phyloP scores from a whole-genome alignment of 2,329 filamentous ascomycete genomes.

The Neofusicoccum laricinum region DNA sequence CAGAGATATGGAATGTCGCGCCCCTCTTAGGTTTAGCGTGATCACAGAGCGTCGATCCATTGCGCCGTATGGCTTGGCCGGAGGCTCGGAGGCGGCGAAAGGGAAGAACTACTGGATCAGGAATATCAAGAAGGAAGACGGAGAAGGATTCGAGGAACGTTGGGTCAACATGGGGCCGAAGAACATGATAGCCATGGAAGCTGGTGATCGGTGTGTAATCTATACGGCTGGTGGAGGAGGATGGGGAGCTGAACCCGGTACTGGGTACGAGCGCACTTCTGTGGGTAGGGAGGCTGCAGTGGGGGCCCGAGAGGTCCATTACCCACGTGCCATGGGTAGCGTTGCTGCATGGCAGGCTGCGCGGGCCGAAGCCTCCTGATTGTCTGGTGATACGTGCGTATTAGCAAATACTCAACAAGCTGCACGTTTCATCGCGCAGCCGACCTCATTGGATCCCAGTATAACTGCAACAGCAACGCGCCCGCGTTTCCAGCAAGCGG shows the following conservation, averaged over 20 bases:
- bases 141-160: conserved; percentile 15
- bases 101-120: conserved; percentile 81
- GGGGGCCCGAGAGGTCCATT: not conserved
- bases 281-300: not conserved
- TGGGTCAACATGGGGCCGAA: conserved; percentile 21
- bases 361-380: conserved; percentile 11
- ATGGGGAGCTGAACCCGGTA: conserved; percentile 6
- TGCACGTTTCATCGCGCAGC: too few relatives aligned
- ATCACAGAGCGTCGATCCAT: conserved; percentile 69
- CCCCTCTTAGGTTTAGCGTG: conserved; percentile 69
- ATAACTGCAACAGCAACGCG: too few relatives aligned
- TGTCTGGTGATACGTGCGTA: too few relatives aligned
- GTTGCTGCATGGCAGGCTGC: conserved; percentile 10
- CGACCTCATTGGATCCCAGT: too few relatives aligned
- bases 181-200: conserved; percentile 19
- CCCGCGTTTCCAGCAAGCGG: too few relatives aligned
- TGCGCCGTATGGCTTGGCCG: conserved; percentile 72
- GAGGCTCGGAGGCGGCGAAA: conserved; percentile 69
- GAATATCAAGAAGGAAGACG: conserved; percentile 45
- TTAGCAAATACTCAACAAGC: too few relatives aligned
- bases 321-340: conserved; percentile 18
- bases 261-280: not conserved
- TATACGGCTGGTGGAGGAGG: conserved; percentile 20
- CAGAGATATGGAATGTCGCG: conserved; percentile 71
- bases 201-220: conserved; percentile 20